Base-by-base conservation (phyloP, 2,329 filamentous ascomycete species). In the Cladosporium phlei region DNA sequence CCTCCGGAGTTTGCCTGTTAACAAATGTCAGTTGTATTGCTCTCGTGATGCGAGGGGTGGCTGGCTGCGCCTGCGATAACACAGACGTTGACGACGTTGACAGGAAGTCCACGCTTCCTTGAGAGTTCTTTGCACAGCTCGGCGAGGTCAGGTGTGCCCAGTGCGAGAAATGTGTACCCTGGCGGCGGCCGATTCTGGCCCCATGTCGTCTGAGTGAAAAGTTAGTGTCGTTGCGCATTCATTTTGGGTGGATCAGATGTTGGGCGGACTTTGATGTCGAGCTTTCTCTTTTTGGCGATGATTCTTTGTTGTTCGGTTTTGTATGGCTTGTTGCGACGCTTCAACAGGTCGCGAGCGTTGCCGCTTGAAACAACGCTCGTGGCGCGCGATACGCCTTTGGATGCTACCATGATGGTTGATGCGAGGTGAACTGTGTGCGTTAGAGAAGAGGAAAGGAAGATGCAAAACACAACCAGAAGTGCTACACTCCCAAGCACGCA, bases 31-130 rank as follows among this genome's bases (percentile, higher is more conserved):
- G 47, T 37, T 27, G 16, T 9, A n/a, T 7, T 19, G 19, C 19
- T 7, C 21, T 38, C 11, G 2, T 7, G 16, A 24, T 12, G n/a
- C 14, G 34, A 12, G 44, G 27, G 8, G 21, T 2, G 24, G 38
- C 17, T 34, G 19, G 8, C 24, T 21, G 12, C 17, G 10, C 21
- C 28, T 30, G 25, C n/a, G 11, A 69, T n/a, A n/a, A n/a, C n/a
- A n/a, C 77, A 64, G 69, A 82, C 79, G 61, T 80, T 80, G 56
- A 83, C 79, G 51, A 79, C 73, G 55, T 74, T 72, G 30, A 82
- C 74, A 38, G 75, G 71, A 29, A 74, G 64, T 21, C 73, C 73
- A 54, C 72, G 70, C 56, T 74, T 71, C 42, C 76, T 71, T 53
- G 79, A 82, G 30, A 76, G 60, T 55, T 82, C 78, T 62, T 82